phyloP scores from a whole-genome alignment of 257 asterid species.

The Solanum stenotomum region DNA sequence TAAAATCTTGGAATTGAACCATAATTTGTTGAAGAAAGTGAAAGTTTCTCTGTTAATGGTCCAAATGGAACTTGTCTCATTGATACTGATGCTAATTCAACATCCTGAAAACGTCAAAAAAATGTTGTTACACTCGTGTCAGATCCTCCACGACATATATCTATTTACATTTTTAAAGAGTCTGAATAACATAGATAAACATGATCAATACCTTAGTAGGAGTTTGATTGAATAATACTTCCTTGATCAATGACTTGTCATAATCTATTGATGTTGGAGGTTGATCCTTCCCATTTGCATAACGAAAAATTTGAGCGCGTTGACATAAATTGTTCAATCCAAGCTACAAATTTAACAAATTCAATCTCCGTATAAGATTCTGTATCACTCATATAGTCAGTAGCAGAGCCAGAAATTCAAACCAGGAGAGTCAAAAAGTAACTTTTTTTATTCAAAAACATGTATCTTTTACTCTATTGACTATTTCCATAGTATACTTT shows the following conservation, averaged over 20 bases:
- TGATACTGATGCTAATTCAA: conserved; percentile 42
- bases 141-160: background rate
- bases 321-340: conserved; percentile 26
- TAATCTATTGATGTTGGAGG: conserved; percentile 51
- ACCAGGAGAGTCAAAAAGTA: background rate
- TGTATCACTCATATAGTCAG: background rate
- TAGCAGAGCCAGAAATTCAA: background rate
- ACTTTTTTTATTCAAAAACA: background rate
- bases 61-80: conserved; percentile 44
- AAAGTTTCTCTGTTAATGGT: conserved; percentile 29
- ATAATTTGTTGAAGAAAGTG: conserved; percentile 34
- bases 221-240: conserved; percentile 39
- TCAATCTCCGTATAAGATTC: background rate
- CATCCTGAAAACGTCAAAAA: conserved; percentile 20
- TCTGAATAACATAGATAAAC: background rate
- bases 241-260: conserved; percentile 35
- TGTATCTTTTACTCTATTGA: background rate
- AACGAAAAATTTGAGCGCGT: conserved; percentile 40
- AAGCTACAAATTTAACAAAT: conserved; percentile 15
- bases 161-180: background rate
- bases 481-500: too few species aligned
- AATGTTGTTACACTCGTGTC: background rate
- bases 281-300: conserved; percentile 36
- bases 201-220: conserved; percentile 40
- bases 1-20: conserved; percentile 41